Base-by-base conservation (phyloP, 1,284 basidiomycete species). In the Xanthoconium separans region DNA sequence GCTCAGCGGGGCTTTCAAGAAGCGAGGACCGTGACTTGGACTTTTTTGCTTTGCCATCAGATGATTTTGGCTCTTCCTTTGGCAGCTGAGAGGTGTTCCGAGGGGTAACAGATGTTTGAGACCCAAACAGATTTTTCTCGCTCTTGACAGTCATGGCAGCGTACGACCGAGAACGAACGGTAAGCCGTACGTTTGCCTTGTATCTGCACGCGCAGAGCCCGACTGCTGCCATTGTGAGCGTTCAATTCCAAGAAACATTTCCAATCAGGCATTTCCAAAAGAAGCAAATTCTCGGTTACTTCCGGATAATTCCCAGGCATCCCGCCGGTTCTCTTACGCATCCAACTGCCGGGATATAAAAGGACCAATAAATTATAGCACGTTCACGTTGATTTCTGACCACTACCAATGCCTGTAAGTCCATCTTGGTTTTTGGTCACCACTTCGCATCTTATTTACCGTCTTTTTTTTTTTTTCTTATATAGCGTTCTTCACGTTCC, bases 401-500 rank as follows among this genome's bases (percentile, higher is more conserved):
- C 57, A 62, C 61, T 56, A 62, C 59, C 63, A 65, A 89, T 89
- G 87, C 73, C 86, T 75, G 85, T 87, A 70, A 71, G 85, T 74
- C n/a, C 33, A 50, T 39, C 3, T 39, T 18, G 27, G 3, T 20
- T 11, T 39, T 39, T 18, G n/a, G 9, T 20, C 37, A 11, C 20
- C 9, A 11, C 11, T 3, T 7, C 10, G 40, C 16, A 43, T 61
- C 15, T 58, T 8, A 50, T 31, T 59, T 15, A 51, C 24, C 20
- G 1, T 7, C 18, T 51, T 48, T 18, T 22, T 51, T 48, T 18
- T 6, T 22, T 5, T n/a, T n/a, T n/a, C n/a, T n/a, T n/a, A n/a
- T n/a, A n/a, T 51, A 85, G 83, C 84, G 84, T 68, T 78, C 79
- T 71, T 84, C 83, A 52, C 82, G 82, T 62, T 75, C 76, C 55